Evolutionary conservation across 2,329 filamentous ascomycete genomes (phyloP).

Genomic region (Beauveria scarabaeidicola): DNA sequence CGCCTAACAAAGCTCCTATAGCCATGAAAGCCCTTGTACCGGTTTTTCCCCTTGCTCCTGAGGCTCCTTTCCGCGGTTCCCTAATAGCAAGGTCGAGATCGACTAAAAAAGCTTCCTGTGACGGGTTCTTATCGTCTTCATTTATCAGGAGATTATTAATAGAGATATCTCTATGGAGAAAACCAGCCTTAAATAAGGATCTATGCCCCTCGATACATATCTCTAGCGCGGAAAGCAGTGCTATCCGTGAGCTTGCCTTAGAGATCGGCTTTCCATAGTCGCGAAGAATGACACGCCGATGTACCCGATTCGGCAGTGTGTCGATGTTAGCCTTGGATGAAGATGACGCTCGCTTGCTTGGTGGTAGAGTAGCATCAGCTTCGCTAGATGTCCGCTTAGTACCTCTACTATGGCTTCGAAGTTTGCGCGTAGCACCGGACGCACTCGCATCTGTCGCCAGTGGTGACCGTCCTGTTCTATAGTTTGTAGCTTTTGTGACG

Average conservation of each 20-base stretch:
- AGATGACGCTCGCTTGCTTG: neutral
- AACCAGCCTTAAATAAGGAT: slow-evolving; percentile 25
- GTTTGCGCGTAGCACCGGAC: neutral
- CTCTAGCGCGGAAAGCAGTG: slow-evolving; percentile 28
- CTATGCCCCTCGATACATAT: slow-evolving; percentile 30
- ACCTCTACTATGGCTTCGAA: neutral
- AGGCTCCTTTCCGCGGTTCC: slow-evolving; percentile 23
- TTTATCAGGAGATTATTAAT: slow-evolving; percentile 39
- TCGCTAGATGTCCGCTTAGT: neutral
- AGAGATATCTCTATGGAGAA: slow-evolving; percentile 37
- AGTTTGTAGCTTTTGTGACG: neutral
- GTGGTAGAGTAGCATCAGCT: neutral
- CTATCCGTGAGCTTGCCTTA: slow-evolving; percentile 27
- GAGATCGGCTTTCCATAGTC: slow-evolving; percentile 35
- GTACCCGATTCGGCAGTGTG: slow-evolving; percentile 25
- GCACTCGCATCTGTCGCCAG: neutral
- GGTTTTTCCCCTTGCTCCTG: slow-evolving; percentile 32
- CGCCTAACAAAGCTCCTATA: slow-evolving; percentile 32
- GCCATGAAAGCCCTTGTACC: slow-evolving; percentile 39
- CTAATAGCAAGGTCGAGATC: slow-evolving; percentile 32
- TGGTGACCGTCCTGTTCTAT: too few relatives aligned
- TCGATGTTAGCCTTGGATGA: neutral
- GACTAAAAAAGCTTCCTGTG: slow-evolving; percentile 27
- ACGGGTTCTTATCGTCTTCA: slow-evolving; percentile 27
- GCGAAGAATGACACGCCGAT: slow-evolving; percentile 31